phyloP scores from a whole-genome alignment of 768 basidiomycete genomes.

The Rickenella mellea region DNA sequence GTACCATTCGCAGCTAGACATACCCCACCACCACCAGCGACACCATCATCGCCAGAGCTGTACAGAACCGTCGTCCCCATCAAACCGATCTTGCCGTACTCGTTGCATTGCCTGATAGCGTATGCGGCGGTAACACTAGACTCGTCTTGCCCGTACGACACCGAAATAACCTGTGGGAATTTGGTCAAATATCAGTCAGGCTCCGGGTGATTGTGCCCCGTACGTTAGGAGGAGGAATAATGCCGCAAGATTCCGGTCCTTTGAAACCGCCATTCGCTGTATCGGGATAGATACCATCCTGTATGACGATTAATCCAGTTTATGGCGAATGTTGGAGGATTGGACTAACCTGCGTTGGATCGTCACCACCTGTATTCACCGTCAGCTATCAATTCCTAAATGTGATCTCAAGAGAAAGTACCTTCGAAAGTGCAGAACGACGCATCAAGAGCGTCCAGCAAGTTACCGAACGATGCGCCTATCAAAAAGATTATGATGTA shows the following conservation, averaged over 20 bases:
- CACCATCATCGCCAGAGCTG: conserved; percentile 26
- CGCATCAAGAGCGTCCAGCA: conserved; percentile 25
- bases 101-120: conserved; percentile 26
- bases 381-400: too few species aligned
- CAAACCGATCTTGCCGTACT: conserved; percentile 28
- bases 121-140: conserved; percentile 20
- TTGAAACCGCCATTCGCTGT: conserved; percentile 24
- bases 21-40: conserved; percentile 23
- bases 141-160: conserved; percentile 27
- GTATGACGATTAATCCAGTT: conserved; percentile 14
- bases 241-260: conserved; percentile 28
- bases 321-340: too few species aligned
- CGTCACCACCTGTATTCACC: too few species aligned
- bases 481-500: background rate
- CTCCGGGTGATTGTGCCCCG: conserved; percentile 5
- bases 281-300: conserved; percentile 27
- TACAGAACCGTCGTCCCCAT: conserved; percentile 29
- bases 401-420: too few species aligned
- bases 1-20: conserved; percentile 15
- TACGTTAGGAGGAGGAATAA: conserved; percentile 24
- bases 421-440: conserved; percentile 27
- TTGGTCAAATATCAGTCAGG: conserved; percentile 6
- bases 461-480: conserved; percentile 24
- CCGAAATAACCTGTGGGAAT: conserved; percentile 15
- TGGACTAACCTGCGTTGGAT: too few species aligned